Conservation (phyloP, 2,329 filamentous ascomycete species). For the Cucurbitaria berberidis region DNA sequence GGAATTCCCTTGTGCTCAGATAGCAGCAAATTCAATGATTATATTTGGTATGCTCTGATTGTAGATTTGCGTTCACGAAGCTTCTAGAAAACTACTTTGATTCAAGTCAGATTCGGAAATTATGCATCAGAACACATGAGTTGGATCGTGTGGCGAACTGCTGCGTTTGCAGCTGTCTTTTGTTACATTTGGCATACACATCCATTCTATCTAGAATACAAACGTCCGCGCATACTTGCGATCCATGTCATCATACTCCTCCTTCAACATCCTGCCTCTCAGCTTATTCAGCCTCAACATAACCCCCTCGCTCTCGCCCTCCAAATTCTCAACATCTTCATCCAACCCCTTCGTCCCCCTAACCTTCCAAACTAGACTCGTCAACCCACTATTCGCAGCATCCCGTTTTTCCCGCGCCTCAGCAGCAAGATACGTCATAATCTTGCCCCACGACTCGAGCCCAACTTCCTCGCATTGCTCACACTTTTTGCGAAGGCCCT, state of each 20-base stretch:
- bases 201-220: constrained; percentile 43
- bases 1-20: too few species aligned
- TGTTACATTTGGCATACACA: neutral
- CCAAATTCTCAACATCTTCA: constrained; percentile 38
- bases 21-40: too few species aligned
- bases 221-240: constrained; percentile 45
- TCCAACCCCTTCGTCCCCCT: constrained; percentile 35
- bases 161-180: too few species aligned
- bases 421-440: constrained; percentile 71
- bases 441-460: constrained; percentile 80
- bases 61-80: too few species aligned
- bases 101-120: too few species aligned
- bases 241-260: constrained; percentile 45
- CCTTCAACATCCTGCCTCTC: constrained; percentile 40
- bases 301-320: constrained; percentile 46
- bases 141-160: too few species aligned
- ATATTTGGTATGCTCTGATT: too few species aligned
- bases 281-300: constrained; percentile 43
- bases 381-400: constrained; percentile 26
- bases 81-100: too few species aligned
- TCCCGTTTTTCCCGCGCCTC: constrained; percentile 49
- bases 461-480: constrained; percentile 78
- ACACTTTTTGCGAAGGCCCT: constrained; percentile 65
- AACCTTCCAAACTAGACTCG: constrained; percentile 33
- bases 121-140: too few species aligned